Conservation (phyloP, 139 green algal genomes). For the Coelastrella sp. region DNA sequence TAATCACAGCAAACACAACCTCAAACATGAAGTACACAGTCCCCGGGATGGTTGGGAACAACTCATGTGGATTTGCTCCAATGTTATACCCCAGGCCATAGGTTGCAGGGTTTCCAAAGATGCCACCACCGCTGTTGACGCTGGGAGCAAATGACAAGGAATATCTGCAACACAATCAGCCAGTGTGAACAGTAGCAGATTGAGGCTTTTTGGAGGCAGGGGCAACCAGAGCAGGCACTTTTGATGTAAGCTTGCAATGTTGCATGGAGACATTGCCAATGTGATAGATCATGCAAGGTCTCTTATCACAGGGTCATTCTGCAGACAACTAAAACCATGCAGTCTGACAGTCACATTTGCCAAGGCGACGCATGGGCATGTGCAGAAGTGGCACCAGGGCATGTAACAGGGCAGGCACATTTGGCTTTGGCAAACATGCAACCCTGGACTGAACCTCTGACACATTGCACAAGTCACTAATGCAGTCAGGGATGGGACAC, state of each 20-base stretch:
- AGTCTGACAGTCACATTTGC: background rate
- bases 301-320: background rate
- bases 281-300: background rate
- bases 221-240: background rate
- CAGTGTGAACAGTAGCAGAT: background rate
- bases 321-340: background rate
- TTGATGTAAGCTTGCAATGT: background rate
- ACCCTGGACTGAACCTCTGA: background rate
- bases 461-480: no score
- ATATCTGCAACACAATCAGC: background rate
- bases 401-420: background rate
- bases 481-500: no score
- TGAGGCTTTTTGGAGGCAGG: background rate
- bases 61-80: slow-evolving; percentile 32
- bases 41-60: background rate
- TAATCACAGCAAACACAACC: slow-evolving; percentile 40
- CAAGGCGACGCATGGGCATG: background rate
- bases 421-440: background rate
- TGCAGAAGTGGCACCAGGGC: background rate
- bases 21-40: slow-evolving; percentile 34
- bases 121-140: background rate
- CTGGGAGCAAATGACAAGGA: background rate
- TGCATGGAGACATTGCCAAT: background rate
- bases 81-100: slow-evolving; percentile 35
- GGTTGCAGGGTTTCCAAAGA: slow-evolving; percentile 15